These are phyloP conservation scores for Chrysopogon serrulatus DNA, from an alignment of 176 grass and related monocot genomes.

Conservation along the genomic window DNA sequence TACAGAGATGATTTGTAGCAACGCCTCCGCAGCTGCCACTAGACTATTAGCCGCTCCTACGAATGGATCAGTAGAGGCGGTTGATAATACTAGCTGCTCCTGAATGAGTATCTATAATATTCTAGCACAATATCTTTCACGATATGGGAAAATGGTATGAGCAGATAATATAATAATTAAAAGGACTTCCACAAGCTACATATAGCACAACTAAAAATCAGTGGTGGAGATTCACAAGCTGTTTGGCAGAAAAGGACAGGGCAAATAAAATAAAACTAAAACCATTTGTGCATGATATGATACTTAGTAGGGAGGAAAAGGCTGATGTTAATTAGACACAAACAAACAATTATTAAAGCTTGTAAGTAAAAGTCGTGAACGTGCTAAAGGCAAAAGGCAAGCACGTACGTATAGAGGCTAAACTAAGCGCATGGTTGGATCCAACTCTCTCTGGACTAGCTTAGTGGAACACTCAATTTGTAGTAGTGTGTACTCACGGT, in stretches of 20 bases:
- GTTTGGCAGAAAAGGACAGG: not conserved
- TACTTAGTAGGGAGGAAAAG: not conserved
- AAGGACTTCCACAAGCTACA: too few relatives aligned
- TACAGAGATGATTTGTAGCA: too few relatives aligned
- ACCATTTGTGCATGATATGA: not conserved
- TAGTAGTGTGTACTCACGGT: not conserved
- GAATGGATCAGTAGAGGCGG: too few relatives aligned
- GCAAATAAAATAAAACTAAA: not conserved
- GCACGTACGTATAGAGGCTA: not conserved
- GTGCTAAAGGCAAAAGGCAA: conserved; percentile 31
- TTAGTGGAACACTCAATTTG: not conserved
- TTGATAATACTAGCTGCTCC: too few relatives aligned
- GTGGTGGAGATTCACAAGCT: not conserved
- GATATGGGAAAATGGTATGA: too few relatives aligned
- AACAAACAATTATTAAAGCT: not conserved
- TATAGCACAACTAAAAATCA: not conserved
- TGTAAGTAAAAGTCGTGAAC: conserved; percentile 9
- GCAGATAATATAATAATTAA: too few relatives aligned
- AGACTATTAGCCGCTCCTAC: too few relatives aligned
- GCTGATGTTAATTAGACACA: not conserved
- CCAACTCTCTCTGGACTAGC: not conserved
- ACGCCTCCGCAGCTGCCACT: too few relatives aligned
- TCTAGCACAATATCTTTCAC: too few relatives aligned
- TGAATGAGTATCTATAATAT: too few relatives aligned
- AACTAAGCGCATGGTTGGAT: conserved; percentile 28